phyloP scores from a whole-genome alignment of 1,284 basidiomycete species.

The Butyriboletus pseudospeciosus region DNA sequence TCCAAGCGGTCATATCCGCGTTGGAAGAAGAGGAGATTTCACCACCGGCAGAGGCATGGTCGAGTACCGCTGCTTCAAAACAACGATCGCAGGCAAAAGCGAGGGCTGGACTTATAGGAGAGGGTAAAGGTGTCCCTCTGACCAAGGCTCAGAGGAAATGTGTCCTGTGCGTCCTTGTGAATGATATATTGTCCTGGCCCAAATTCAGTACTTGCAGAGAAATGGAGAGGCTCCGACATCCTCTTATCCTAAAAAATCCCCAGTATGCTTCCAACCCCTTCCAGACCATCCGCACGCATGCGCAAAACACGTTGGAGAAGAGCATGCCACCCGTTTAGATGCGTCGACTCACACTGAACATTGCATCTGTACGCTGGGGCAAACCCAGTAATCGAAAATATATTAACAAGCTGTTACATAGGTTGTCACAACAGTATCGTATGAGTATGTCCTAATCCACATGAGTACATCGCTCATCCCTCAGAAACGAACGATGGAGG shows the following conservation, averaged over 20 bases:
- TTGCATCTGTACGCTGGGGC: not conserved
- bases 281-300: slow-evolving; percentile 73
- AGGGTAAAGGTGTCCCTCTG: slow-evolving; percentile 59
- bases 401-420: slow-evolving; percentile 25
- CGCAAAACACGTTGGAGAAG: slow-evolving; percentile 69
- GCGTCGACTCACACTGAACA: not conserved
- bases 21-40: slow-evolving; percentile 38
- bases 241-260: slow-evolving; percentile 64
- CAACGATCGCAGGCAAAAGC: slow-evolving; percentile 17
- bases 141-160: slow-evolving; percentile 63
- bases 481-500: slow-evolving; percentile 1
- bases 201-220: slow-evolving; percentile 41
- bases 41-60: slow-evolving; percentile 20
- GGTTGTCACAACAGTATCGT: slow-evolving; percentile 21
- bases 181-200: slow-evolving; percentile 4
- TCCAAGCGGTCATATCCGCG: slow-evolving; percentile 54
- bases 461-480: slow-evolving; percentile 12
- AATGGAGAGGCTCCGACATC: slow-evolving; percentile 64
- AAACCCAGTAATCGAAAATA: slow-evolving; percentile 1
- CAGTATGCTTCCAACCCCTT: slow-evolving; percentile 70
- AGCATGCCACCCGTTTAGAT: slow-evolving; percentile 27
- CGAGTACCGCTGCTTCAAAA: slow-evolving; percentile 2
- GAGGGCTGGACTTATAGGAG: slow-evolving; percentile 59
- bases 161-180: slow-evolving; percentile 56
- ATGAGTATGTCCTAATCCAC: slow-evolving; percentile 20